These are phyloP conservation scores for Carex kokanica DNA, from an alignment of 176 grass and related monocot species.

Conservation along the genomic window DNA sequence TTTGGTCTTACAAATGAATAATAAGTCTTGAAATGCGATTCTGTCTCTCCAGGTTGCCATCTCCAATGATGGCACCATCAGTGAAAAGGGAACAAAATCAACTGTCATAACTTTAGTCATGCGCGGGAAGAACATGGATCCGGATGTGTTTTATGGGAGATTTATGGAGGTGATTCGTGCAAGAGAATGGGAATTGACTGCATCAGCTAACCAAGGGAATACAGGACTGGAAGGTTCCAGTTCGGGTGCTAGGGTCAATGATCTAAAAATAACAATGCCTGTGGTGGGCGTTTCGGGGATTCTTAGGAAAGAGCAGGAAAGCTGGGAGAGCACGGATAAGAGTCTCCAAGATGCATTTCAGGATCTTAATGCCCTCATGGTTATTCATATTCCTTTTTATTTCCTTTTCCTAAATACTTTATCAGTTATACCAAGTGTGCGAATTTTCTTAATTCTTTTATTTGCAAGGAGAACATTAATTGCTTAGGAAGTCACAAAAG, in stretches of 20 bases:
- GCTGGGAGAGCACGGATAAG: conserved; percentile 93
- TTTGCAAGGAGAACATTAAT: not conserved
- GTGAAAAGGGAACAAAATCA: conserved; percentile 36
- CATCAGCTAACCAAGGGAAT: conserved; percentile 21
- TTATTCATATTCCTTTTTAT: conserved; percentile 32
- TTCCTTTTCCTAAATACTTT: not conserved
- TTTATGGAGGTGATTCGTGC: conserved; percentile 71
- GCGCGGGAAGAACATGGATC: conserved; percentile 62
- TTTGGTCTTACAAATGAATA: not conserved
- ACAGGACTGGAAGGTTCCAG: conserved; percentile 24
- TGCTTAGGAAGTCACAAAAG: not conserved
- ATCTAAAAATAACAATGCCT: conserved; percentile 54
- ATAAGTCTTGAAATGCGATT: not conserved
- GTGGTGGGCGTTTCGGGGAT: conserved; percentile 90
- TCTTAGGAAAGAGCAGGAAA: conserved; percentile 90
- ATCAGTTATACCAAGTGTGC: not conserved
- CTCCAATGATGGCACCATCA: conserved; percentile 30
- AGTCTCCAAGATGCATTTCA: conserved; percentile 97
- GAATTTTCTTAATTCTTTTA: not conserved
- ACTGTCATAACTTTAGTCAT: conserved; percentile 68
- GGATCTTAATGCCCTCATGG: conserved; percentile 98
- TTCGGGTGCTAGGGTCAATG: conserved; percentile 24
- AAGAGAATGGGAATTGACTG: conserved; percentile 61
- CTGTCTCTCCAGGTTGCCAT: conserved; percentile 53
- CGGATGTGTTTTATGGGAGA: conserved; percentile 78